Evolutionary conservation across 352 stramenopile genomes (phyloP), one percentile per base, ranked within the genome.

Genomic region (Phytopythium chamaehyphon): DNA sequence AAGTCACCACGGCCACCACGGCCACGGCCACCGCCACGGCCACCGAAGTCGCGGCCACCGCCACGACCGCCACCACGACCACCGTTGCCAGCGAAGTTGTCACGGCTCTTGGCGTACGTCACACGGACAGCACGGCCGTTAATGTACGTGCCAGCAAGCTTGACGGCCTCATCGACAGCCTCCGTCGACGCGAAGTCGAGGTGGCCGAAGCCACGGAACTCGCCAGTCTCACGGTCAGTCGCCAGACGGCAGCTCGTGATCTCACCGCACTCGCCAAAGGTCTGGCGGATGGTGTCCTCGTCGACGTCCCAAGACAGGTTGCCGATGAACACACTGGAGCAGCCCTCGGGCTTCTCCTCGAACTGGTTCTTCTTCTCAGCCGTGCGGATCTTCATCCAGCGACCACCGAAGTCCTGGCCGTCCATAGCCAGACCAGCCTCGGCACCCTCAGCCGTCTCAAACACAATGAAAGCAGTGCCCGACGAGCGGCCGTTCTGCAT

Each of bases 121-220:
- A 99, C 89, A 23, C 97, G 85, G 44, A 99, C 93, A 1, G 74
- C 61, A 49, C 97, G 88, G 47, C 96, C 96, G 65, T 86, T 77
- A 12, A 99, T 76, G 45, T 98, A 89, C 23, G 72, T 81, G 40
- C 96, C 96, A 5, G 90, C 86, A 50, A 99, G 79, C 56, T 93
- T 93, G 33, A 98, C 83, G 12, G 83, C 89, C 44, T 83, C 72
- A 54, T 98, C 93, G 0, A 98, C 97, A 33, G 83, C 80, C 53
- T 98, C 93, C 0, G 88, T 97, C n/a, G 96, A 72, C 2, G 54
- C 85, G 66, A 99, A 99, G 70, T 99, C 93, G 40, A 99, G 76
- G 80, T 99, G 96, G 31, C 96, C 96, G 67, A 99, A 99, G 40
- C 97, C 97, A 69, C 96, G 96, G 84, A 99, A 99, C 51, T 98